These are phyloP conservation scores for Polyporus tsugae DNA, from an alignment of 1,284 basidiomycete species.

Conservation along the genomic window DNA sequence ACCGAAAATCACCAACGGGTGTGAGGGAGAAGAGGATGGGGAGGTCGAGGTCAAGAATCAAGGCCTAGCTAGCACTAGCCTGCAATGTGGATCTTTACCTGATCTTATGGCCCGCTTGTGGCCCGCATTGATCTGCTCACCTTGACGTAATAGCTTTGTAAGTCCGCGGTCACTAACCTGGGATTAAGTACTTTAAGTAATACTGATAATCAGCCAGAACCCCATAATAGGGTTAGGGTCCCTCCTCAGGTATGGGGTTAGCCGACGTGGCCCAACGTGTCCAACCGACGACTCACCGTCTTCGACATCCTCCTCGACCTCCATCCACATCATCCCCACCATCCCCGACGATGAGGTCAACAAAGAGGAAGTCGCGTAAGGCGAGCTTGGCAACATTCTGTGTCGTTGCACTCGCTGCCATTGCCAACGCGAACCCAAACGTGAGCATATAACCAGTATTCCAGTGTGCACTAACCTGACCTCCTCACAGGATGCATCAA, in stretches of 20 bases:
- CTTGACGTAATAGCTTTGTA: slow-evolving; percentile 6
- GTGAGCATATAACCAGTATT: slow-evolving; percentile 12
- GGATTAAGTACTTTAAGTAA: slow-evolving; percentile 5
- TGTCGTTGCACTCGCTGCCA: slow-evolving; percentile 38
- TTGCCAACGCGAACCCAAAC: slow-evolving; percentile 34
- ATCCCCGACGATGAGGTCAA: slow-evolving; percentile 14
- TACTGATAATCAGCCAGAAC: not conserved
- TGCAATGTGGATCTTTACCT: not conserved
- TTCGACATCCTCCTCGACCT: slow-evolving; percentile 1
- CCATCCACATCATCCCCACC: not conserved
- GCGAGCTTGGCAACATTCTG: slow-evolving; percentile 42
- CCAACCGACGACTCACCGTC: not conserved
- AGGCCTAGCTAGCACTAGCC: no score
- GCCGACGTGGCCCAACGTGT: slow-evolving; percentile 23
- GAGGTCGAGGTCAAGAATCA: no score
- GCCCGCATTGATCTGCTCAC: not conserved
- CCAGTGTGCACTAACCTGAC: not conserved
- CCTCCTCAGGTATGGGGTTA: slow-evolving; percentile 6
- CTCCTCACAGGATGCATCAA: slow-evolving; percentile 17
- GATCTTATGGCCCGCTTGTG: not conserved
- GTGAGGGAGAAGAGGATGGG: not conserved
- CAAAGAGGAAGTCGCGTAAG: slow-evolving; percentile 33
- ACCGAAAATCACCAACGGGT: not conserved
- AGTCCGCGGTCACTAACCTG: not conserved
- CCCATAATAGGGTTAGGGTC: slow-evolving; percentile 17